Evolutionary conservation across 2,329 filamentous ascomycete species (phyloP).

Genomic region (Fusarium brevicatenulatum): DNA sequence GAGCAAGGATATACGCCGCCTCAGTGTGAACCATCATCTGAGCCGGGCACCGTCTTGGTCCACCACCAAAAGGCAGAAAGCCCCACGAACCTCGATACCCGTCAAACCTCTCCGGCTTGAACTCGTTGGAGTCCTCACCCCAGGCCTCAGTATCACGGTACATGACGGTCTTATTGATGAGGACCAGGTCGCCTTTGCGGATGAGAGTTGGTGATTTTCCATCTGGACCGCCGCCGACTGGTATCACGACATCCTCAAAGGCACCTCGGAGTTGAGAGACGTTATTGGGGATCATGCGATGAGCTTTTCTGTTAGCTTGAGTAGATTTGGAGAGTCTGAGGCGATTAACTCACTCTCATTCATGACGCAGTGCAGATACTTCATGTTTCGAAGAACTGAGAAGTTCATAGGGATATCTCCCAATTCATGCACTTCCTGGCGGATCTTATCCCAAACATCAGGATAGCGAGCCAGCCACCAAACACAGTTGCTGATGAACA

Average conservation of each 20-base stretch:
- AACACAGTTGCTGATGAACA: neutral
- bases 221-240: neutral
- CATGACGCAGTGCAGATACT: neutral
- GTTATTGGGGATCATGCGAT: neutral
- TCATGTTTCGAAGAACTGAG: neutral
- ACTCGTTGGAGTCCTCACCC: neutral
- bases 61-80: neutral
- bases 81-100: neutral
- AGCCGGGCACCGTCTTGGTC: neutral
- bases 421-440: neutral
- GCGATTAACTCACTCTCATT: neutral
- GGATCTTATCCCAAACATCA: neutral
- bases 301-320: neutral
- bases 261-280: neutral
- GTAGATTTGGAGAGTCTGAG: too few species aligned
- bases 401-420: neutral
- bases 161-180: neutral
- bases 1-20: neutral
- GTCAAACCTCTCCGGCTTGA: neutral
- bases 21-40: constrained; percentile 10
- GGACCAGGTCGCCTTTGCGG: neutral
- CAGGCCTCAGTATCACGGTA: neutral
- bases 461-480: neutral
- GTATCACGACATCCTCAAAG: neutral
- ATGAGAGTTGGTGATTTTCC: neutral